Evolutionary conservation across 805 yeast species (phyloP), one percentile per base, ranked within the genome.

Genomic region (Hanseniaspora meyeri): DNA sequence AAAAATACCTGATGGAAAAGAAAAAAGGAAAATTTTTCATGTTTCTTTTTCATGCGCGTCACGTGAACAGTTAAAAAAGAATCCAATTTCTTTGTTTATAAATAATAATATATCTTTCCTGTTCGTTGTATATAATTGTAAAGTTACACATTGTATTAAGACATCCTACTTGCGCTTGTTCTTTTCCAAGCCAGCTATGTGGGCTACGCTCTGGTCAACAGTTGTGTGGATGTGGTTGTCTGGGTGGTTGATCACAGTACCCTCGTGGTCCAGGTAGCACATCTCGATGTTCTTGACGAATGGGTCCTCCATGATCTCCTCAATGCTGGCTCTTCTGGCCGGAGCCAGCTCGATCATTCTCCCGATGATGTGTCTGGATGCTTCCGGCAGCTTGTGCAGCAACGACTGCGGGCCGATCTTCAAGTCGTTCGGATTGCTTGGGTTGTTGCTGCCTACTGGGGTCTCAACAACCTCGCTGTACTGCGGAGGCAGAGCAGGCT

Each of bases 201-300:
- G 97, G 0, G 97, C 97, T 63, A 87, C 95, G 59, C 87, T 82
- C 67, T 87, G 95, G 62, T 89, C 96, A 51, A 90, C 97, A 61
- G 79, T 80, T 1, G 96, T 87, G 67, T 90, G 97, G 37, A 76
- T 76, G 66, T 90, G 97, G 29, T 24, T 39, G 63, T 81, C 82
- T 8, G 72, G 68, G 20, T 81, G 79, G 24, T 62, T 62, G 11
- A 70, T 63, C 2, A 71, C 69, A 20, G 68, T 68, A 39, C 71
- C 74, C 56, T 75, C 74, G 38, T 73, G 71, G 52, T 72, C 77
- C 11, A 63, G 65, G 36, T 61, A 60, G 70, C 97, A 90, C 84
- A 81, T 82, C 52, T 75, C 76, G 40, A 86, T 74, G 34, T 78
- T 71, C 43, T 70, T 67, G 48, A 86, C 68, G 93, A 93, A 86